A percentile compares a stretch with the other conserved stretches of the same genome.
These are phyloP conservation scores for Westerdykella sp. DNA, from an alignment of 2,329 filamentous ascomycete genomes.

Conservation along the genomic window DNA sequence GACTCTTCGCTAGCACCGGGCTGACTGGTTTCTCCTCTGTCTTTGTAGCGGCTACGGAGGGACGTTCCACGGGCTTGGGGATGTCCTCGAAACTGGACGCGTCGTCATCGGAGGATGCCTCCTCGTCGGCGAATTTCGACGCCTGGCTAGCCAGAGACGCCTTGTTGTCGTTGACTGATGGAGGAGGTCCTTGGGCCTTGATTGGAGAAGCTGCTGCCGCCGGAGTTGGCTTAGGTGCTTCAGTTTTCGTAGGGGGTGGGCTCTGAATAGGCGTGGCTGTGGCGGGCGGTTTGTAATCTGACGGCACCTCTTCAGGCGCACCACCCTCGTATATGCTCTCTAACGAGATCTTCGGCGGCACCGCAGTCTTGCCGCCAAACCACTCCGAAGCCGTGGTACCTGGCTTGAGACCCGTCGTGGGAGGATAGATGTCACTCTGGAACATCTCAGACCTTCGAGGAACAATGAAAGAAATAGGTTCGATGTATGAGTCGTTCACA, in stretches of 20 bases:
- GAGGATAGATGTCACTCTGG: slow-evolving; percentile 95
- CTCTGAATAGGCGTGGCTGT: slow-evolving; percentile 27
- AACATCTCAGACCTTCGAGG: slow-evolving; percentile 89
- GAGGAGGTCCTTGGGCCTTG: slow-evolving; percentile 49
- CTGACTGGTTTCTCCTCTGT: slow-evolving; percentile 38
- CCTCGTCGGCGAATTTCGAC: slow-evolving; percentile 75
- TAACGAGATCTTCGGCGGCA: slow-evolving; percentile 88
- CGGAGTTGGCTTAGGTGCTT: slow-evolving; percentile 44
- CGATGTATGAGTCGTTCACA: slow-evolving; percentile 87
- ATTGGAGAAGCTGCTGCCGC: slow-evolving; percentile 45
- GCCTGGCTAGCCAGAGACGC: slow-evolving; percentile 79
- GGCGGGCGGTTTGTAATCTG: slow-evolving; percentile 58
- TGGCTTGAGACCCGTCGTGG: slow-evolving; percentile 71
- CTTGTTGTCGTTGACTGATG: slow-evolving; percentile 77
- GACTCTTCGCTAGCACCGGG: slow-evolving; percentile 27
- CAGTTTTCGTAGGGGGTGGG: slow-evolving; percentile 48
- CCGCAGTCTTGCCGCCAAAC: slow-evolving; percentile 74
- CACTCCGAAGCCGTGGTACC: slow-evolving; percentile 76
- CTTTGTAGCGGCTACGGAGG: slow-evolving; percentile 29
- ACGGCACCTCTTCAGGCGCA: slow-evolving; percentile 68
- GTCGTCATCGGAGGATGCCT: slow-evolving; percentile 56
- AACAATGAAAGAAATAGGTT: slow-evolving; percentile 96
- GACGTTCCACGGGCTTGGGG: slow-evolving; percentile 64
- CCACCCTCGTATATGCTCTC: slow-evolving; percentile 85
- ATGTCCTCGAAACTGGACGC: slow-evolving; percentile 84